Evolutionary conservation across 2,329 filamentous ascomycete genomes (phyloP).

Genomic region (Colletotrichum sp.): DNA sequence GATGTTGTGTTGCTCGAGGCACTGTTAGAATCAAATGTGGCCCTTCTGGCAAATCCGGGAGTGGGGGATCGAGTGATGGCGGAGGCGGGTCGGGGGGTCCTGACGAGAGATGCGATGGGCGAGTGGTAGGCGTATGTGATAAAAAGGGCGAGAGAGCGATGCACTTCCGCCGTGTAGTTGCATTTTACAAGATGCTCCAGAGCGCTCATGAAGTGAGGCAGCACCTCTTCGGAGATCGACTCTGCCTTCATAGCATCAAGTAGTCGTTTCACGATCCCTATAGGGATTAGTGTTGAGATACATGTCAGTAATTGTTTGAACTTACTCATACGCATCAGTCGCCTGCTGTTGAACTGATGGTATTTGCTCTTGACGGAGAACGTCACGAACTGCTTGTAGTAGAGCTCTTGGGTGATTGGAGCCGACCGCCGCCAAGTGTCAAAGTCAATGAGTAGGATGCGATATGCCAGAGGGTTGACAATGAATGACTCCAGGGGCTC

Average conservation of each 20-base stretch:
- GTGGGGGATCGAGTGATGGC: constrained; percentile 44
- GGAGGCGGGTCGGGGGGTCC: constrained; percentile 54
- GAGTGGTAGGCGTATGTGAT: constrained; percentile 89
- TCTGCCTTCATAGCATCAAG: constrained; percentile 91
- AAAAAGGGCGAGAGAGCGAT: constrained; percentile 87
- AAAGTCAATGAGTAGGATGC: constrained; percentile 88
- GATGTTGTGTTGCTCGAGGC: constrained; percentile 32
- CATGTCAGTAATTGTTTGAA: background rate
- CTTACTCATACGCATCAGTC: constrained; percentile 89
- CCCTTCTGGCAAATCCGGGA: constrained; percentile 40
- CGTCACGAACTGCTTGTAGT: constrained; percentile 89
- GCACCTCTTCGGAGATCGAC: constrained; percentile 71
- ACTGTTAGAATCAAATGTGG: constrained; percentile 36
- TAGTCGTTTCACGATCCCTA: constrained; percentile 87
- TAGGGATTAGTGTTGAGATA: background rate
- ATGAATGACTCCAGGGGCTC: constrained; percentile 88
- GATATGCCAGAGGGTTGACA: constrained; percentile 93
- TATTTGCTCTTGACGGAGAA: constrained; percentile 92
- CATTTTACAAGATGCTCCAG: constrained; percentile 81
- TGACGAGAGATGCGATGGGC: constrained; percentile 49
- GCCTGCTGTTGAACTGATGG: constrained; percentile 88
- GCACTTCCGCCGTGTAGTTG: constrained; percentile 82
- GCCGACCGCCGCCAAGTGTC: constrained; percentile 90
- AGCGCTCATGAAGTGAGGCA: constrained; percentile 78
- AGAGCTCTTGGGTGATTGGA: constrained; percentile 79